Conservation (phyloP, 345 rosid genomes). For the Brassica juncea region DNA sequence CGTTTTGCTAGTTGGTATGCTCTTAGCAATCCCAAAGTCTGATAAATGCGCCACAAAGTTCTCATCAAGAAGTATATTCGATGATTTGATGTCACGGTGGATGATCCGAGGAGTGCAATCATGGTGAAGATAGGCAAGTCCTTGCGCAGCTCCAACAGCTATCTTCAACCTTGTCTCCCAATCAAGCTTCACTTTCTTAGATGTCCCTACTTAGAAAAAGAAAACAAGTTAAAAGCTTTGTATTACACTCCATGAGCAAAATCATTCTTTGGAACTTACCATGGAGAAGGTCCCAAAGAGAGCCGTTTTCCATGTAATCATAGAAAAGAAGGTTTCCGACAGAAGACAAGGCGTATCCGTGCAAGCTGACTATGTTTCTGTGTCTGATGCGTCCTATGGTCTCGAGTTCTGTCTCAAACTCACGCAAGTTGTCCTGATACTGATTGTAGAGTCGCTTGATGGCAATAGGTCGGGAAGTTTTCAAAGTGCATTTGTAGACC, state of each 20-base stretch:
- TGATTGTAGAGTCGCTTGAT: slow-evolving; percentile 83
- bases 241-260: neutral
- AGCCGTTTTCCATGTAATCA: slow-evolving; percentile 95
- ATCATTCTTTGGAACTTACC: slow-evolving; percentile 45
- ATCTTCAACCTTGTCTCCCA: slow-evolving; percentile 89
- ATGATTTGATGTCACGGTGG: slow-evolving; percentile 92
- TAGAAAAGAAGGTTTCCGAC: slow-evolving; percentile 90
- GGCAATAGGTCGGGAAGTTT: slow-evolving; percentile 88
- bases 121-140: slow-evolving; percentile 95
- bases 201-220: slow-evolving; percentile 47
- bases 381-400: slow-evolving; percentile 92
- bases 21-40: slow-evolving; percentile 91
- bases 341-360: slow-evolving; percentile 80
- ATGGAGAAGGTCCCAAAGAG: slow-evolving; percentile 95
- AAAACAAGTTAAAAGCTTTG: neutral
- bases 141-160: slow-evolving; percentile 95
- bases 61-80: slow-evolving; percentile 84
- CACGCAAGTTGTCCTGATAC: slow-evolving; percentile 57
- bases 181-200: slow-evolving; percentile 84
- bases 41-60: slow-evolving; percentile 85
- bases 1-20: slow-evolving; percentile 68
- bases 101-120: slow-evolving; percentile 89
- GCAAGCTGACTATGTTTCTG: slow-evolving; percentile 84
- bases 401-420: slow-evolving; percentile 93
- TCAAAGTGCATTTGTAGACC: slow-evolving; percentile 75